Conservation (phyloP, 2,329 filamentous ascomycete genomes). For the Neoarthrinium moseri region DNA sequence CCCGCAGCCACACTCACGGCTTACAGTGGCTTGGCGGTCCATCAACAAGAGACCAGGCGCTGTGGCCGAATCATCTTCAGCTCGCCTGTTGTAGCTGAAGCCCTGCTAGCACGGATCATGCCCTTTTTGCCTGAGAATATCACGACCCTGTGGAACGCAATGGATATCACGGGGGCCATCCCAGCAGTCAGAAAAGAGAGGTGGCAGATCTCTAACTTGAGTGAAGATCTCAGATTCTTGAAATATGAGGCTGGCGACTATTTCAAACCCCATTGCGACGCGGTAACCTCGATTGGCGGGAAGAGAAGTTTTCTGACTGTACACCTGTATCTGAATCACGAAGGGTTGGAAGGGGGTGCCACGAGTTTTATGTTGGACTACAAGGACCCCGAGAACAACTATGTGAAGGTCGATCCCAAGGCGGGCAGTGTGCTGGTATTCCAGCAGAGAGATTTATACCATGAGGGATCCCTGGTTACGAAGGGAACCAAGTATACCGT, state of each 20-base stretch:
- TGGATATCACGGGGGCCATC: neutral
- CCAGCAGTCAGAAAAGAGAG: neutral
- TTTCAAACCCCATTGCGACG: conserved; percentile 16
- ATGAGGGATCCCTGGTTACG: conserved; percentile 14
- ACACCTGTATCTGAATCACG: conserved; percentile 14
- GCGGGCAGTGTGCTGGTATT: conserved; percentile 15
- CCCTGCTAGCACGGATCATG: conserved; percentile 13
- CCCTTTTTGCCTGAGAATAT: conserved; percentile 13
- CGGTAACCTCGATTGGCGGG: neutral
- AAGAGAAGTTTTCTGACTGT: conserved; percentile 15
- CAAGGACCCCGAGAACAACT: conserved; percentile 9
- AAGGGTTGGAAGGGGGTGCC: conserved; percentile 14
- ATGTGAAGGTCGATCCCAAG: conserved; percentile 13
- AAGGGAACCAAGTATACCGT: conserved; percentile 16
- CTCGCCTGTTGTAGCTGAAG: conserved; percentile 11
- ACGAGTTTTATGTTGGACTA: conserved; percentile 15
- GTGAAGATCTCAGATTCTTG: conserved; percentile 15
- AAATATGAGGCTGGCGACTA: conserved; percentile 15
- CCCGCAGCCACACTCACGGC: conserved; percentile 4
- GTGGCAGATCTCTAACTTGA: conserved; percentile 9
- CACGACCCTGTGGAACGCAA: conserved; percentile 10
- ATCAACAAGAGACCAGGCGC: neutral
- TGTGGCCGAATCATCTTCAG: conserved; percentile 14
- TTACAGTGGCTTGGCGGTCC: conserved; percentile 7
- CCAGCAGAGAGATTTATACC: conserved; percentile 17